Conservation (phyloP, 106 monocot genomes). For the Iris macrosiphon region DNA sequence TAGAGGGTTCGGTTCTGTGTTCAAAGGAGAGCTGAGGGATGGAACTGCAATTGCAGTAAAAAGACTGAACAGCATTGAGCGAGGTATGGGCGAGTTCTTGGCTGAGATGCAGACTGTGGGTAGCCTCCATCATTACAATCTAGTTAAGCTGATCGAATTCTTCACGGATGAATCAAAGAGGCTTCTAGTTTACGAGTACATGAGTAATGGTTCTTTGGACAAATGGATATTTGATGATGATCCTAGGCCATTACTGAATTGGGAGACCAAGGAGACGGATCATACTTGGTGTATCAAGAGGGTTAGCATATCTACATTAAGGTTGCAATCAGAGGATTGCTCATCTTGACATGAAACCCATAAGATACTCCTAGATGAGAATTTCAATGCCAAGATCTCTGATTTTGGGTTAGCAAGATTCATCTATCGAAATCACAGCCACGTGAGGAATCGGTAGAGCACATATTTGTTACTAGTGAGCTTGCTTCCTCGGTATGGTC, state of each 20-base stretch:
- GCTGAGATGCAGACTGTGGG: conserved; percentile 20
- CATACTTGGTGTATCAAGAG: conserved; percentile 12
- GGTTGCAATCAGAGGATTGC: conserved; percentile 14
- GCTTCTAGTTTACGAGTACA: conserved; percentile 26
- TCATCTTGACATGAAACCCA: conserved; percentile 24
- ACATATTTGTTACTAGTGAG: too few species aligned
- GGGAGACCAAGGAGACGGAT: conserved; percentile 9
- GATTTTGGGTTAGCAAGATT: conserved; percentile 20
- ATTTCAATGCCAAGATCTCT: conserved; percentile 17
- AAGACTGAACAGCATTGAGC: conserved; percentile 18
- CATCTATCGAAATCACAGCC: conserved; percentile 10
- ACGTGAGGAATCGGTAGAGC: too few species aligned
- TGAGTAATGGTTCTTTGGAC: conserved; percentile 23
- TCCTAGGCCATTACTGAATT: conserved; percentile 1
- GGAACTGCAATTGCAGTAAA: conserved; percentile 43
- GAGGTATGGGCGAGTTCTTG: conserved; percentile 33
- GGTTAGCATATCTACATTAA: conserved; percentile 19
- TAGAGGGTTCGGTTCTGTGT: conserved; percentile 71
- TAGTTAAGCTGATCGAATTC: conserved; percentile 23
- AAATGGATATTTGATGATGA: conserved; percentile 29
- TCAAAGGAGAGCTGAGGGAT: conserved; percentile 30
- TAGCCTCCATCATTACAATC: conserved; percentile 22
- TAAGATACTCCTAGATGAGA: conserved; percentile 19
- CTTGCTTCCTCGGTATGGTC: too few species aligned
- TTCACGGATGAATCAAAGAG: conserved; percentile 13